These are phyloP conservation scores for Podila clonocystis DNA, from an alignment of 192 early-diverging fungal genomes.

Conservation along the genomic window DNA sequence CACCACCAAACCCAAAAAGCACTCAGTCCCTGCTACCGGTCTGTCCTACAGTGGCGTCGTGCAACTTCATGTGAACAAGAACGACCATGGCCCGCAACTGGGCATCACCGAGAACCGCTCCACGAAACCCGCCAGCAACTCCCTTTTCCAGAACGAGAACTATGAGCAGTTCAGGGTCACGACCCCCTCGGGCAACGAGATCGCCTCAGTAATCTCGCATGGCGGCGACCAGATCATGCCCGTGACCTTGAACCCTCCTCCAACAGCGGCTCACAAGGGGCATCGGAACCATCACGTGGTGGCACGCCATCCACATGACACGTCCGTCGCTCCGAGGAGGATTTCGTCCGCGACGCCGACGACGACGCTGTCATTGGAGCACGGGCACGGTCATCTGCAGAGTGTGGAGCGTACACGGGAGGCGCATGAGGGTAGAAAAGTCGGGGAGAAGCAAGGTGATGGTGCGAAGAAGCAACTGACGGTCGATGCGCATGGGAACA, in stretches of 20 bases:
- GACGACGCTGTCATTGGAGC: neutral
- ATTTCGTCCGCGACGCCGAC: neutral
- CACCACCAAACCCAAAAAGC: neutral
- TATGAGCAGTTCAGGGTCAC: neutral
- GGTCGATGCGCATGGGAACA: conserved; percentile 18
- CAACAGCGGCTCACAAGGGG: neutral
- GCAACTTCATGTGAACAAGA: conserved; percentile 1
- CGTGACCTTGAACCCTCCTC: neutral
- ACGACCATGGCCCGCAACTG: conserved; percentile 5
- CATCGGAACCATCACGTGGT: neutral
- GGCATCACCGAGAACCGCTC: conserved; percentile 1
- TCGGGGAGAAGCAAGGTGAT: neutral
- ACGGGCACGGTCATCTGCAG: neutral
- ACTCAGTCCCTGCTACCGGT: neutral
- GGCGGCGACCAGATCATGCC: conserved; percentile 1
- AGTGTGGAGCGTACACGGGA: neutral
- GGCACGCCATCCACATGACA: neutral
- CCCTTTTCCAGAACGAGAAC: conserved; percentile 9
- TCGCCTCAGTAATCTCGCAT: neutral
- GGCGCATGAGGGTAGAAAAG: neutral
- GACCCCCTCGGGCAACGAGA: neutral
- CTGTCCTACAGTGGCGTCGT: conserved; percentile 16
- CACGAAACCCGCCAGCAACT: neutral
- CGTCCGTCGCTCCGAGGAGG: neutral
- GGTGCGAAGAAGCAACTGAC: conserved; percentile 3